Conservation (phyloP, 1,139 yeast species). For the Taiozyma sp. region DNA sequence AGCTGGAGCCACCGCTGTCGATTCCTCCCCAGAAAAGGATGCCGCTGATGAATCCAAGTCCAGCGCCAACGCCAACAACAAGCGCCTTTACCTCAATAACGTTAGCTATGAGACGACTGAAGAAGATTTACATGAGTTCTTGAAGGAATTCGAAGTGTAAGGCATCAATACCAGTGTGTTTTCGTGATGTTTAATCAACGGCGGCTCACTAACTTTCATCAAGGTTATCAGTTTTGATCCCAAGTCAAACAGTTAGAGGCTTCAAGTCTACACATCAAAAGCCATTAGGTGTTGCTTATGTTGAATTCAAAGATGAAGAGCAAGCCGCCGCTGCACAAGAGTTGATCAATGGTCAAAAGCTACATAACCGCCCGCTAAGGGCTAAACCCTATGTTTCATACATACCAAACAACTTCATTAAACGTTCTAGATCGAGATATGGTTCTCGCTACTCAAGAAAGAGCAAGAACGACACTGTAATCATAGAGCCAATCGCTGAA, state of each 20-base stretch:
- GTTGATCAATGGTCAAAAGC: constrained; percentile 36
- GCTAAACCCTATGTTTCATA: constrained; percentile 40
- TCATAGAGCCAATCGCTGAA: neutral
- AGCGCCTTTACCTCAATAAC: constrained; percentile 45
- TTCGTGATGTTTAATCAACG: neutral
- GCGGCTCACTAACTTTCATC: neutral
- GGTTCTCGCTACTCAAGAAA: constrained; percentile 23
- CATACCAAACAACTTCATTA: constrained; percentile 32
- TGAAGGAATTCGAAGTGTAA: constrained; percentile 33
- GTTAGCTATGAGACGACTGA: constrained; percentile 50
- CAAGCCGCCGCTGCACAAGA: constrained; percentile 43
- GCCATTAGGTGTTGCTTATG: constrained; percentile 64
- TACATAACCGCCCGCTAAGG: constrained; percentile 35
- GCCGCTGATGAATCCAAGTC: neutral
- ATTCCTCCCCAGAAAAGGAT: neutral
- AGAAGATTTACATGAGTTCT: constrained; percentile 42
- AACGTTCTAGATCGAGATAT: constrained; percentile 35
- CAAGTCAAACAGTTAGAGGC: constrained; percentile 49
- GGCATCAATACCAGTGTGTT: constrained; percentile 6
- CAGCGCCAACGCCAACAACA: constrained; percentile 11
- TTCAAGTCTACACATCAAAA: constrained; percentile 35
- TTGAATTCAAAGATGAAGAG: constrained; percentile 47
- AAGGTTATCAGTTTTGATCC: constrained; percentile 44
- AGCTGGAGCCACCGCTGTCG: neutral
- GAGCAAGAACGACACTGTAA: neutral